These are phyloP conservation scores for Arabidopsis thaliana DNA, from an alignment of 345 rosid species.

Conservation along the genomic window DNA sequence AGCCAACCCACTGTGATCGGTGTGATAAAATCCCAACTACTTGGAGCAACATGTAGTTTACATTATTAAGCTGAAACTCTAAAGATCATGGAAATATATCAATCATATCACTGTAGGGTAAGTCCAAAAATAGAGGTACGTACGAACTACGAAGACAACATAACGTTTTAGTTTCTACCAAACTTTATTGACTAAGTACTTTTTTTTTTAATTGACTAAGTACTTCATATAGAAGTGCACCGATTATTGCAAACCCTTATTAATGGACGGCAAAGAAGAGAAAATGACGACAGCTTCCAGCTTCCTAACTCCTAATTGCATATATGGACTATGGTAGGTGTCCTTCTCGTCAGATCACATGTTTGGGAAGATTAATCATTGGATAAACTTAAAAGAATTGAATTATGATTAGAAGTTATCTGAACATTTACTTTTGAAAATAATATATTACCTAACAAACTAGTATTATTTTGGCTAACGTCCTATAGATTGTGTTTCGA, in stretches of 20 bases:
- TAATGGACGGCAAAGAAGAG: conserved; percentile 28
- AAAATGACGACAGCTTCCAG: conserved; percentile 23
- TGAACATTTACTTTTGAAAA: not conserved
- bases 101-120: conserved; percentile 12
- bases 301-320: conserved; percentile 22
- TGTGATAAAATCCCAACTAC: conserved; percentile 8
- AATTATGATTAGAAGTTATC: not conserved
- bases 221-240: conserved; percentile 15
- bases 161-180: conserved; percentile 19
- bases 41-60: conserved; percentile 29
- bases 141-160: not conserved
- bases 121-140: conserved; percentile 9
- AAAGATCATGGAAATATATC: conserved; percentile 18
- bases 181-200: conserved; percentile 27
- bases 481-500: not conserved
- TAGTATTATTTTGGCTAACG: not conserved
- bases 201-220: conserved; percentile 14
- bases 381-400: not conserved
- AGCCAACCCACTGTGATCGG: not conserved
- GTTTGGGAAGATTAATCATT: conserved; percentile 13
- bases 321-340: not conserved
- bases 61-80: conserved; percentile 3
- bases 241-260: conserved; percentile 29
- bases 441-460: not conserved
- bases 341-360: not conserved